Conservation (phyloP, 305 asterid species). For the Rubia peregrina region DNA sequence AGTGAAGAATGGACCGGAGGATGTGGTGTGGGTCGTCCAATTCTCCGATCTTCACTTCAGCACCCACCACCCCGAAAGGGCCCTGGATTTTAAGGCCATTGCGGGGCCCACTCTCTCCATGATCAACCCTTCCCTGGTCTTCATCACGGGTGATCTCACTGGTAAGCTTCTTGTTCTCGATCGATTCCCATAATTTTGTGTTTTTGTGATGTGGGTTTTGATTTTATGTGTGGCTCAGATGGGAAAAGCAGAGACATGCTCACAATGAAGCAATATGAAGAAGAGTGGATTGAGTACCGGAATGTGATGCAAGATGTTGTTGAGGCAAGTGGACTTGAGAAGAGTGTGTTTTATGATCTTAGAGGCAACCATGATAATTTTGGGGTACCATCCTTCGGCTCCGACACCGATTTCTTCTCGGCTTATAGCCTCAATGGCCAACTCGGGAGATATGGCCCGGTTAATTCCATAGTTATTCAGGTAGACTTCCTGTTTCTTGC, state of each 20-base stretch:
- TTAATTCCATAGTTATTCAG: constrained; percentile 69
- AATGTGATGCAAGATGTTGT: constrained; percentile 64
- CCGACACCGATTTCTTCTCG: constrained; percentile 66
- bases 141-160: constrained; percentile 96
- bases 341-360: constrained; percentile 62
- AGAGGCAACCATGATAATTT: constrained; percentile 95
- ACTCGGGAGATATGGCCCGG: constrained; percentile 50
- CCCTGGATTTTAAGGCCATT: constrained; percentile 44
- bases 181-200: not conserved
- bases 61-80: constrained; percentile 81
- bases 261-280: constrained; percentile 70
- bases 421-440: constrained; percentile 58
- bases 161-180: constrained; percentile 29
- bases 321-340: constrained; percentile 63
- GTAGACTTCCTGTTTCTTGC: constrained; percentile 27
- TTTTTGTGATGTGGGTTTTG: constrained; percentile 1
- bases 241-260: constrained; percentile 90
- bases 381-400: constrained; percentile 64
- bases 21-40: constrained; percentile 93
- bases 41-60: constrained; percentile 98
- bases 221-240: constrained; percentile 33
- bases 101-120: constrained; percentile 67
- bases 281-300: constrained; percentile 83
- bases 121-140: constrained; percentile 78
- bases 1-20: constrained; percentile 52